Evolutionary conservation across 208 protist species (phyloP), one percentile per base, ranked within the genome.

Genomic region (Balamuthia mandrillaris): DNA sequence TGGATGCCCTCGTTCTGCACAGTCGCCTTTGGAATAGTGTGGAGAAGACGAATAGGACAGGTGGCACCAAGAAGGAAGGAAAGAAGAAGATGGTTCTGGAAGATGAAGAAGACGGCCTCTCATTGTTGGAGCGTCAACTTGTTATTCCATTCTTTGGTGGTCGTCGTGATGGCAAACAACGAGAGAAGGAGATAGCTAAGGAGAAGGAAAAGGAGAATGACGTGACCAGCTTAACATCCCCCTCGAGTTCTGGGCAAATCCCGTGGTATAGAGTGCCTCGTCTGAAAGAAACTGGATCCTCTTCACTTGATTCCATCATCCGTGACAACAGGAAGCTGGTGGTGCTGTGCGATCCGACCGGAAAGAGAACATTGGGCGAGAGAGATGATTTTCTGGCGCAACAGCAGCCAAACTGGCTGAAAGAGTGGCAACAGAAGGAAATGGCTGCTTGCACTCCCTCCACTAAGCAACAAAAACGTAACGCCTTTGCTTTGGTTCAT

Each of bases 341-440:
- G 27, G 39, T 83, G 27, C 52, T 83, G 33, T 35, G 52, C 39
- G 75, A 83, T 37, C 75, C 75, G 12, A 83, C 75, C 10, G 49
- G 54, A 21, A 27, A 83, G 39, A 47, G 75, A 1, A 83, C 75
- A 27, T 37, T 83, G 75, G 75, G 75, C 49, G 75, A 83, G 29
- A n/a, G 75, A n/a, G 75, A 83, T 33, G 35, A 3, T 7, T 83
- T 42, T 39, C 75, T 83, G 1, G 52, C 24, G 14, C 10, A 27
- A 24, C 75, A 66, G n/a, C n/a, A n/a, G n/a, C n/a, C n/a, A n/a
- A n/a, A n/a, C n/a, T n/a, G n/a, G n/a, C n/a, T n/a, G n/a, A n/a
- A n/a, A n/a, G n/a, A n/a, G n/a, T 18, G 37, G 52, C 21, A n/a
- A 66, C 49, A 21, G 9, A 21, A 21, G 33, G 33, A 12, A 31